Base-by-base conservation (phyloP, 2,329 filamentous ascomycete genomes). In the Aureobasidium sp. region DNA sequence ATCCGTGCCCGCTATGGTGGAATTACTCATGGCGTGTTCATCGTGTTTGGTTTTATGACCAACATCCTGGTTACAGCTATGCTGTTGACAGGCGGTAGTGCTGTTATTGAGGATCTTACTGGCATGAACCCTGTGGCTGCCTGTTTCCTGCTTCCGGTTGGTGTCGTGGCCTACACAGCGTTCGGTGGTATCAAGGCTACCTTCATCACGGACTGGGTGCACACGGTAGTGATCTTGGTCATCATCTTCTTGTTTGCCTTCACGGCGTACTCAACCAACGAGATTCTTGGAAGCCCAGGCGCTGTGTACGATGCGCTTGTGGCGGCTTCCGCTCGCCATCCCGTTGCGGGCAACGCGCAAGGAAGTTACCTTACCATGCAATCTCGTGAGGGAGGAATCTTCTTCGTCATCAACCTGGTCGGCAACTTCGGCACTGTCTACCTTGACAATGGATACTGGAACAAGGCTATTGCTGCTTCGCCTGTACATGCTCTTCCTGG, bases 351-450 rank as follows among this genome's bases (percentile, higher is more conserved):
- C 9, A 96, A 96, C 72, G 81, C 86, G 0, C 82, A 85, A 8
- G 91, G 91, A 15, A 91, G 87, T 69, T 96, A 96, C 67, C 77
- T 96, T 16, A 96, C 91, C 0, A 95, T 96, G 91, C 79, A 83
- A 62, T 91, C 87, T 1, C 84, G 83, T 63, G 86, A 93, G 68
- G 91, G 91, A 5, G 89, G 84, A 44, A 89, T 94, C 62, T 96
- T 96, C 79, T 96, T 96, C 74, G 86, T 95, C 41, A 66, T 67
- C 76, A 95, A 95, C 74, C 87, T 90, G 52, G 87, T 92, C 39
- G 90, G 90, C 44, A 92, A 92, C 75, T 94, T 93, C 63, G 87
- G 79, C 6, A 91, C 89, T n/a, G 44, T 60, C 49, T 60, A 52
- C 47, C 57, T 60, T 65, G 37, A 68, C 57, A 65, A 70, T 27